Evolutionary conservation across 2,329 filamentous ascomycete species (phyloP).

Genomic region (Diaporthe helianthi): DNA sequence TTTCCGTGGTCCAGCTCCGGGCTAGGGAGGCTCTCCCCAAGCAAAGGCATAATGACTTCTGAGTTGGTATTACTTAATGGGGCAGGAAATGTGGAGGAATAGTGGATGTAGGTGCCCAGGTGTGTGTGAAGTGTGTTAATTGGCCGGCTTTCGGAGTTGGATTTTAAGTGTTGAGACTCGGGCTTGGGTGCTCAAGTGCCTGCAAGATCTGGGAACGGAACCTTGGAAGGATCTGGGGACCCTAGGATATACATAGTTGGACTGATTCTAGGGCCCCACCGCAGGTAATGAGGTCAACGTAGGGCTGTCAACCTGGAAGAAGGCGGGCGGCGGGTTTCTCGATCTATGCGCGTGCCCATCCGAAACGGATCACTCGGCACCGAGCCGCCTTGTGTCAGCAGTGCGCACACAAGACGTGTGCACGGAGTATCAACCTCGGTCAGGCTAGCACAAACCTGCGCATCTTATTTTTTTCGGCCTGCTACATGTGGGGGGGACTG

Average conservation of each 20-base stretch:
- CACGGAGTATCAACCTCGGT: constrained; percentile 15
- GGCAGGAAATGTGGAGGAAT: no score
- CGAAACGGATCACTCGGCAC: constrained; percentile 22
- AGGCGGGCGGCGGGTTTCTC: constrained; percentile 15
- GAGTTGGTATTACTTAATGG: background rate
- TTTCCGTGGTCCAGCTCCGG: background rate
- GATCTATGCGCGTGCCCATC: constrained; percentile 4
- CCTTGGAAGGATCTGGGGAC: background rate
- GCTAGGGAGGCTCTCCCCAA: background rate
- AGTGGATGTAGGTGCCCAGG: background rate
- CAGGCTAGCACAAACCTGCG: background rate
- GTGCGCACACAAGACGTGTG: background rate
- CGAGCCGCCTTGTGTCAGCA: constrained; percentile 19
- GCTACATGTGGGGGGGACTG: constrained; percentile 1
- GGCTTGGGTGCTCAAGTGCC: no score
- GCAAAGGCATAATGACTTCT: background rate
- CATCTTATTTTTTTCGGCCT: background rate
- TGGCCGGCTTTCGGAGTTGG: no score
- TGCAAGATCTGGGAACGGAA: background rate
- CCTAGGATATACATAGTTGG: constrained; percentile 10
- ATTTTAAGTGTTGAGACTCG: background rate
- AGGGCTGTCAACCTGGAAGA: background rate
- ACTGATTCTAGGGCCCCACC: background rate
- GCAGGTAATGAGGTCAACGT: constrained; percentile 2
- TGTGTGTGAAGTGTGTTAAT: background rate